Evolutionary conservation across 352 stramenopile species (phyloP).

Genomic region (Pythium aristosporum): DNA sequence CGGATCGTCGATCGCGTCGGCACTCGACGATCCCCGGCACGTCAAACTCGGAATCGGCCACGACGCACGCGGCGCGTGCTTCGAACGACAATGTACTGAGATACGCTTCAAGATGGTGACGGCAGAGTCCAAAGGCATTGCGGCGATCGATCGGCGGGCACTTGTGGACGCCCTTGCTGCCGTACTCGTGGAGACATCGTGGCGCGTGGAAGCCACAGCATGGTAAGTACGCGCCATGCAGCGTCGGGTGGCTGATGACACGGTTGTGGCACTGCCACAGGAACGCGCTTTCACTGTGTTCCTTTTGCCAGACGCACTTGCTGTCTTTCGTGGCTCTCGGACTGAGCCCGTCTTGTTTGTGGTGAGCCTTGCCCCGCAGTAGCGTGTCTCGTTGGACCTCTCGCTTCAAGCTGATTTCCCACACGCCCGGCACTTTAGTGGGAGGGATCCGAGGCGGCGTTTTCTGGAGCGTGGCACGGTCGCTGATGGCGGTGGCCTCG

Average conservation of each 20-base stretch:
- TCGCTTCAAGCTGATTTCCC: conserved; percentile 27
- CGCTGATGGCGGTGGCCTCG: conserved; percentile 38
- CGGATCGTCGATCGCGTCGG: conserved; percentile 31
- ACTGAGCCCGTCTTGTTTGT: neutral
- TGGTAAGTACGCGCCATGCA: conserved; percentile 49
- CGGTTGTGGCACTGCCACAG: conserved; percentile 60
- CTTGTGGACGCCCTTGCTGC: conserved; percentile 3
- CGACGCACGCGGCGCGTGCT: conserved; percentile 34
- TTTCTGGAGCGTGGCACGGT: conserved; percentile 50
- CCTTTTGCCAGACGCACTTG: conserved; percentile 56
- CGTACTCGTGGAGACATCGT: conserved; percentile 64
- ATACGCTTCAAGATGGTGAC: conserved; percentile 67
- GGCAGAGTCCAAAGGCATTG: conserved; percentile 67
- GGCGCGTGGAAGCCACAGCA: conserved; percentile 67
- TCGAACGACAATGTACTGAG: conserved; percentile 55
- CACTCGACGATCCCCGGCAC: conserved; percentile 62
- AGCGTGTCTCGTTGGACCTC: conserved; percentile 28
- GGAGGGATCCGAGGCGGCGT: conserved; percentile 31
- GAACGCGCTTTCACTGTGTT: conserved; percentile 49
- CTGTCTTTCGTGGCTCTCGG: conserved; percentile 29
- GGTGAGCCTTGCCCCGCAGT: neutral
- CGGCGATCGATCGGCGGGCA: conserved; percentile 53
- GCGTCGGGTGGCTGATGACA: conserved; percentile 59
- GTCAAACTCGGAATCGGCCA: conserved; percentile 65
- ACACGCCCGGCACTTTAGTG: conserved; percentile 46